Conservation (phyloP, 1,284 basidiomycete genomes). For the Rhodotorula sp. region DNA sequence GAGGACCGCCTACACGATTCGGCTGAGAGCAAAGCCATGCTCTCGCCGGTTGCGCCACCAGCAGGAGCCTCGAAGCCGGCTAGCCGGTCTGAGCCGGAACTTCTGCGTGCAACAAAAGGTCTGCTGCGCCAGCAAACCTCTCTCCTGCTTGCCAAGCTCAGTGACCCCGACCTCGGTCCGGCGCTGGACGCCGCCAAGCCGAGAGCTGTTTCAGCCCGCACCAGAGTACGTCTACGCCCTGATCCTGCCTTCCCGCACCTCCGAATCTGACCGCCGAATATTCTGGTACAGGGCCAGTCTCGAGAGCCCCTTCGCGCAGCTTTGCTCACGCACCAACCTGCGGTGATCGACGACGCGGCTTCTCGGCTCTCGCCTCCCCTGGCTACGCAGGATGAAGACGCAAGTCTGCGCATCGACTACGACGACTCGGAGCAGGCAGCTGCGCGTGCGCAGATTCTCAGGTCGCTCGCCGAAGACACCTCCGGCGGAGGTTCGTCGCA, state of each 20-base stretch:
- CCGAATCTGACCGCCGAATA: too few relatives aligned
- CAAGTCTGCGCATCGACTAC: conserved; percentile 21
- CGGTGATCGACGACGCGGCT: background rate
- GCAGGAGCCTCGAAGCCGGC: too few relatives aligned
- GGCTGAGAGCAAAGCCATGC: too few relatives aligned
- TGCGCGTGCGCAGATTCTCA: conserved; percentile 23
- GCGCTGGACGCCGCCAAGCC: conserved; percentile 2
- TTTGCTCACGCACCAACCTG: conserved; percentile 4
- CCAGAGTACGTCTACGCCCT: background rate
- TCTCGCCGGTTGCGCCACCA: too few relatives aligned
- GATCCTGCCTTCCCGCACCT: background rate
- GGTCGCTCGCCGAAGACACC: conserved; percentile 3
- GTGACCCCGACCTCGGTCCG: background rate
- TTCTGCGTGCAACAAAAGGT: background rate
- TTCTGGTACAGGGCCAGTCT: too few relatives aligned
- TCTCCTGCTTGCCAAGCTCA: conserved; percentile 8
- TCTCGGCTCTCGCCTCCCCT: conserved; percentile 1
- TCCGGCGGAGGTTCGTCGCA: background rate
- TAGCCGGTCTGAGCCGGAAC: too few relatives aligned
- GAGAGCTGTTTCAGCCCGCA: background rate
- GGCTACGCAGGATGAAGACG: conserved; percentile 15
- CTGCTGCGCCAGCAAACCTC: conserved; percentile 22
- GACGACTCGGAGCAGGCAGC: conserved; percentile 23
- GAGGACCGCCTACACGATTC: too few relatives aligned
- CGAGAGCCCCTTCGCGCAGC: conserved; percentile 1